phyloP scores from a whole-genome alignment of 768 basidiomycete genomes.

The Lentinula sp. region DNA sequence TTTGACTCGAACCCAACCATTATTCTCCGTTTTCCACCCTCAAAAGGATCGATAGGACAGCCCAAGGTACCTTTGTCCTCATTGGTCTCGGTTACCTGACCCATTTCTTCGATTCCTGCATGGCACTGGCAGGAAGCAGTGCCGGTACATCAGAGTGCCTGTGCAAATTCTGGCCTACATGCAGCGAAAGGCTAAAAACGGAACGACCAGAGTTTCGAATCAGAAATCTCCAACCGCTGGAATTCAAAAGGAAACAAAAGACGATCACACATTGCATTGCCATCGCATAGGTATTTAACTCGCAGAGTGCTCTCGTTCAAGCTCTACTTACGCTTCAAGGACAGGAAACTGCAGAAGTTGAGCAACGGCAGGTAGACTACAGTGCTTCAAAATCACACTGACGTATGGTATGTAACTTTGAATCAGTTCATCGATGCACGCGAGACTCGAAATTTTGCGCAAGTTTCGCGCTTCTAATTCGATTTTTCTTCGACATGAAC shows the following conservation, averaged over 20 bases:
- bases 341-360: no score
- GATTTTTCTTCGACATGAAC: not conserved
- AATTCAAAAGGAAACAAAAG: not conserved
- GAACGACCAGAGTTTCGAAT: not conserved
- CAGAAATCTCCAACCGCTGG: not conserved
- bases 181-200: not conserved
- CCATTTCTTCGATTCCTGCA: not conserved
- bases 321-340: no score
- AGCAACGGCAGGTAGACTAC: no score
- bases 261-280: not conserved
- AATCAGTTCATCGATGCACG: not conserved
- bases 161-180: not conserved
- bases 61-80: not conserved
- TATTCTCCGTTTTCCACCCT: not conserved
- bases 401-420: not conserved
- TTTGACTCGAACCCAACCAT: no score
- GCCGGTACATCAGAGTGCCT: not conserved
- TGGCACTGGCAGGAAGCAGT: not conserved
- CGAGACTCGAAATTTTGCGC: not conserved
- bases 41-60: not conserved
- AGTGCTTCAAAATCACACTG: not conserved
- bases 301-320: not conserved
- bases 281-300: not conserved
- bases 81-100: not conserved
- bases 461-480: not conserved